Percentiles rank a stretch among this genome's conserved stretches.
Conservation (phyloP, 257 asterid species). For the Rhazya stricta region DNA sequence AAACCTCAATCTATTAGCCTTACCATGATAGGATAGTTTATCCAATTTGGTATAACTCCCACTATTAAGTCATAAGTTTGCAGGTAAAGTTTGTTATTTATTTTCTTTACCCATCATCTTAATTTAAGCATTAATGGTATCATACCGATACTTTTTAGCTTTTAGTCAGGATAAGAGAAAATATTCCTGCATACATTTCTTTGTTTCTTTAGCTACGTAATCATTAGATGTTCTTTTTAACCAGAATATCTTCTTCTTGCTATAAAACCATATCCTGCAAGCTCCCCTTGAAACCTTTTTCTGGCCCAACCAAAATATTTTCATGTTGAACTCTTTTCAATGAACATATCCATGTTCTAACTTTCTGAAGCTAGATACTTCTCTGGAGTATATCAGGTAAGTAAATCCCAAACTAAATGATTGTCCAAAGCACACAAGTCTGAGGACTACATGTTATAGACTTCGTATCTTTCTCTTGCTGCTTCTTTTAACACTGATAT, state of each 20-base stretch:
- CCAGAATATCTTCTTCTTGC: neutral
- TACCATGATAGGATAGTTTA: neutral
- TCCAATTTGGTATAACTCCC: neutral
- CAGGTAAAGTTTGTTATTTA: neutral
- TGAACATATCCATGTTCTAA: neutral
- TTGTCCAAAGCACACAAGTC: neutral
- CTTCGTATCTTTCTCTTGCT: neutral
- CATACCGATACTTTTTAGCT: neutral
- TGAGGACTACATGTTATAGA: neutral
- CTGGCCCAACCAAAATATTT: neutral
- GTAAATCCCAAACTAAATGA: neutral
- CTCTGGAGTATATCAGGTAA: neutral
- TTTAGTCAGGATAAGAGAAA: neutral
- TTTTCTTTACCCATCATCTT: neutral
- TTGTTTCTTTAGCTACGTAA: neutral
- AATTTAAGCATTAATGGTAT: neutral
- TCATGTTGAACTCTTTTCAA: neutral
- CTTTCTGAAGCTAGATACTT: neutral
- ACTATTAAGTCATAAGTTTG: neutral
- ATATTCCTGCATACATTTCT: neutral
- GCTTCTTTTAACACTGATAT: neutral
- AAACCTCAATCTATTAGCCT: neutral
- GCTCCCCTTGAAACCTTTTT: neutral
- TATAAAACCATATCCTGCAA: neutral
- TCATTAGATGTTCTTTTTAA: neutral